Percentiles rank a stretch among this genome's conserved stretches.
These are phyloP conservation scores for Syncephalis plumigaleata DNA, from an alignment of 371 early-diverging fungal genomes.

Conservation along the genomic window DNA sequence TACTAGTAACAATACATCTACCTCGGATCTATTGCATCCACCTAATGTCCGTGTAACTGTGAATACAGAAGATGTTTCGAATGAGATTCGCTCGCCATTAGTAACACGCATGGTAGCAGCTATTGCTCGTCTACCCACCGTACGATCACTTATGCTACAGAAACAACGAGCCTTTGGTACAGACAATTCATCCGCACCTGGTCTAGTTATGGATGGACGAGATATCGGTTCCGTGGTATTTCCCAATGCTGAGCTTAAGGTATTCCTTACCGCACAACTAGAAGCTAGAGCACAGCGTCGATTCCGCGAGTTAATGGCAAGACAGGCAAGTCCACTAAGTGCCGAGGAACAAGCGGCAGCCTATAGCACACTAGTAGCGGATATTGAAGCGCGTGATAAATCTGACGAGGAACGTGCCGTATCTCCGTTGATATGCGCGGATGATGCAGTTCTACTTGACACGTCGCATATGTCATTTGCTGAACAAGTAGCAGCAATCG, in stretches of 20 bases:
- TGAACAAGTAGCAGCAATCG: constrained; percentile 56
- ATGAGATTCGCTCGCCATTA: constrained; percentile 35
- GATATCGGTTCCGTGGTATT: constrained; percentile 85
- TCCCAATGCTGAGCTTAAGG: constrained; percentile 79
- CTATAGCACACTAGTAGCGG: constrained; percentile 33
- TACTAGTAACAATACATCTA: background rate
- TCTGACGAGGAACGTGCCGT: constrained; percentile 53
- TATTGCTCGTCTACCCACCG: constrained; percentile 43
- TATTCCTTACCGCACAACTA: constrained; percentile 65
- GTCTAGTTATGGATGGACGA: constrained; percentile 87
- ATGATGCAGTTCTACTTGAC: constrained; percentile 70
- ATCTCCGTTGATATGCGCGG: constrained; percentile 63
- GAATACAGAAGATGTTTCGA: constrained; percentile 46
- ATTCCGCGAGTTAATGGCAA: constrained; percentile 32
- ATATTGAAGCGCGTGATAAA: constrained; percentile 53
- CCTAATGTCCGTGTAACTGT: constrained; percentile 23
- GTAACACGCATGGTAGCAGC: constrained; percentile 45
- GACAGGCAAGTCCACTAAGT: constrained; percentile 7
- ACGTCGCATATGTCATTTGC: constrained; percentile 56
- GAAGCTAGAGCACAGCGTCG: constrained; percentile 64
- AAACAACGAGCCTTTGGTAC: constrained; percentile 38
- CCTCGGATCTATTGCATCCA: constrained; percentile 3
- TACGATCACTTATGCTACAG: constrained; percentile 40
- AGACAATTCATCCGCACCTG: constrained; percentile 8
- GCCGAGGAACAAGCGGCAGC: constrained; percentile 4